A percentile compares a stretch with the other conserved stretches of the same genome.
phyloP scores from a whole-genome alignment of 257 asterid genomes.

The Schizonepeta tenuifolia region DNA sequence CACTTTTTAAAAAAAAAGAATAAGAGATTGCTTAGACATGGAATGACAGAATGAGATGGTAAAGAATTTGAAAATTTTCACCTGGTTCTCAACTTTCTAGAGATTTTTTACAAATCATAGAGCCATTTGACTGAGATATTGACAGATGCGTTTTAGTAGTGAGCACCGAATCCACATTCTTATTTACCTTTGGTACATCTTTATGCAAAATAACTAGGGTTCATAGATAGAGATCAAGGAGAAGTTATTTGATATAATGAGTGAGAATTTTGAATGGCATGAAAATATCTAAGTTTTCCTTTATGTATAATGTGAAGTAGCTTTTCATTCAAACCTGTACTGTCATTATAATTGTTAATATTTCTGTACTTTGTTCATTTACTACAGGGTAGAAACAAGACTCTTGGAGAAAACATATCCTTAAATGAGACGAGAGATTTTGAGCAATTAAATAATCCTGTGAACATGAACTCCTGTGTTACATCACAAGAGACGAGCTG shows the following conservation, averaged over 20 bases:
- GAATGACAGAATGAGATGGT: slow-evolving; percentile 2
- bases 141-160: not conserved
- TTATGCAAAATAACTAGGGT: slow-evolving; percentile 12
- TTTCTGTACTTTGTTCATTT: slow-evolving; percentile 32
- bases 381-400: slow-evolving; percentile 65
- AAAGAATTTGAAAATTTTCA: slow-evolving; percentile 16
- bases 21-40: not conserved
- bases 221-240: slow-evolving; percentile 2
- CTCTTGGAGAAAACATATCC: slow-evolving; percentile 62
- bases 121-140: not conserved
- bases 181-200: not conserved
- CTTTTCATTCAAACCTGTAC: slow-evolving; percentile 27
- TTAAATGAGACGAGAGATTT: slow-evolving; percentile 37
- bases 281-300: slow-evolving; percentile 1
- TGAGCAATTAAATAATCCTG: slow-evolving; percentile 41
- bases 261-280: slow-evolving; percentile 10
- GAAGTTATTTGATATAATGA: not conserved
- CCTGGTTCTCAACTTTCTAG: slow-evolving; percentile 15
- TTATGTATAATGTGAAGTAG: slow-evolving; percentile 25
- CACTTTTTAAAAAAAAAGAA: slow-evolving; percentile 10
- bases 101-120: slow-evolving; percentile 27
- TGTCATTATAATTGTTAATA: slow-evolving; percentile 14
- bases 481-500: slow-evolving; percentile 49
- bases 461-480: slow-evolving; percentile 39
- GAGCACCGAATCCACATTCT: slow-evolving; percentile 4